Evolutionary conservation across 129 eudicot genomes (phyloP).

Genomic region (Sambucus nigra): DNA sequence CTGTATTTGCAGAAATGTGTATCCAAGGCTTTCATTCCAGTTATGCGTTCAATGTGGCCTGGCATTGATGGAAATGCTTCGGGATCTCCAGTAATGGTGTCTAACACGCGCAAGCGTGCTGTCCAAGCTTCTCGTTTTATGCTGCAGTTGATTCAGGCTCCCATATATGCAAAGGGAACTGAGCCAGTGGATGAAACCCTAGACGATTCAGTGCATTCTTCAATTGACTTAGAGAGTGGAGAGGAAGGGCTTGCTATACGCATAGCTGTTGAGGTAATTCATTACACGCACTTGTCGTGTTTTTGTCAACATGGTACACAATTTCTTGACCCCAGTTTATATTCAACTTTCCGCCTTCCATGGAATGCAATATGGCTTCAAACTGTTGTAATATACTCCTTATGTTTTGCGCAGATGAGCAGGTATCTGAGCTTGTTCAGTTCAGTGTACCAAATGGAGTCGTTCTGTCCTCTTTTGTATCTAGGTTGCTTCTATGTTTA

Average conservation of each 20-base stretch:
- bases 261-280: conserved; percentile 82
- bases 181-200: conserved; percentile 20
- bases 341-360: no score
- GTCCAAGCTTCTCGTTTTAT: conserved; percentile 90
- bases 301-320: no score
- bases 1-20: conserved; percentile 54
- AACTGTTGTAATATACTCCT: no score
- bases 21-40: conserved; percentile 72
- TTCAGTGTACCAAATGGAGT: no score
- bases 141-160: conserved; percentile 88
- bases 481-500: no score
- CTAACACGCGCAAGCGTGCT: conserved; percentile 86
- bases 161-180: conserved; percentile 44
- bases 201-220: conserved; percentile 15
- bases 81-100: conserved; percentile 43
- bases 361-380: no score
- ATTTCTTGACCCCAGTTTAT: no score
- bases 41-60: conserved; percentile 85
- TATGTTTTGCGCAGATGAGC: no score
- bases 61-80: conserved; percentile 70
- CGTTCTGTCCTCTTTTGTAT: no score
- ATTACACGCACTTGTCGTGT: no score
- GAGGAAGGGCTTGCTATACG: conserved; percentile 93
- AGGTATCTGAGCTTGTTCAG: no score
- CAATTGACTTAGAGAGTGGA: conserved; percentile 40